Percentiles rank a stretch among this genome's conserved stretches.
Evolutionary conservation across 2,329 filamentous ascomycete genomes (phyloP).

Genomic region (Fusarium sp.): DNA sequence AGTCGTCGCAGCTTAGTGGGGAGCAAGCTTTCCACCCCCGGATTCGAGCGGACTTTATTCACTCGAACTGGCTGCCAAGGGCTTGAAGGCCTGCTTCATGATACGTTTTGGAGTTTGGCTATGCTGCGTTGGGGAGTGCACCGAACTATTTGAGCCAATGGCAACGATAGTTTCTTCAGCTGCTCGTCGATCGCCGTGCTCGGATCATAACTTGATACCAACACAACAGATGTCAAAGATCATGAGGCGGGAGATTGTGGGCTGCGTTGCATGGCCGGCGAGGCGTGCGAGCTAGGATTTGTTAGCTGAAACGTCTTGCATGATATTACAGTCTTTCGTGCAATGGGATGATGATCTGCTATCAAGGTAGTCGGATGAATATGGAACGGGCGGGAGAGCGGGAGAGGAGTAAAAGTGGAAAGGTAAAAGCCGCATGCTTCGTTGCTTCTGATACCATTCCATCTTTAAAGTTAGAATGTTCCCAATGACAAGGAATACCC

Average conservation of each 20-base stretch:
- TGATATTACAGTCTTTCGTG: background rate
- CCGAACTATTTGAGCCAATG: constrained; percentile 25
- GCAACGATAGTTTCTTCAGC: background rate
- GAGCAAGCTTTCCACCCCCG: constrained; percentile 39
- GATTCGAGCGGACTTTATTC: constrained; percentile 31
- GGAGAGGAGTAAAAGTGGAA: constrained; percentile 5
- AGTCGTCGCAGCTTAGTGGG: constrained; percentile 43
- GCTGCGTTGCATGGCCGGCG: constrained; percentile 10
- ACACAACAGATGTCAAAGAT: constrained; percentile 32
- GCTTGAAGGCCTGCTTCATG: constrained; percentile 10
- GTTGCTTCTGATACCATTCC: background rate
- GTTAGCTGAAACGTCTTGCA: background rate
- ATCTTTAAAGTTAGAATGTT: constrained; percentile 11
- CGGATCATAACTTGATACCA: constrained; percentile 38
- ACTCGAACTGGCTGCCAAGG: constrained; percentile 26
- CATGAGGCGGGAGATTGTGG: constrained; percentile 30
- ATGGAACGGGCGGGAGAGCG: background rate
- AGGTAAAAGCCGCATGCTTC: constrained; percentile 1
- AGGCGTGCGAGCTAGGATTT: constrained; percentile 10
- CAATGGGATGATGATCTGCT: constrained; percentile 8
- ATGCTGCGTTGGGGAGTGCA: constrained; percentile 14
- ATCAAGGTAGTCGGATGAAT: constrained; percentile 8
- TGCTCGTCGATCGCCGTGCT: constrained; percentile 34
- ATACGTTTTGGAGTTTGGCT: constrained; percentile 23
- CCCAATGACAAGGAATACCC: constrained; percentile 3